Base-by-base conservation (phyloP, 768 basidiomycete species). In the Leccinum pellstonianum region DNA sequence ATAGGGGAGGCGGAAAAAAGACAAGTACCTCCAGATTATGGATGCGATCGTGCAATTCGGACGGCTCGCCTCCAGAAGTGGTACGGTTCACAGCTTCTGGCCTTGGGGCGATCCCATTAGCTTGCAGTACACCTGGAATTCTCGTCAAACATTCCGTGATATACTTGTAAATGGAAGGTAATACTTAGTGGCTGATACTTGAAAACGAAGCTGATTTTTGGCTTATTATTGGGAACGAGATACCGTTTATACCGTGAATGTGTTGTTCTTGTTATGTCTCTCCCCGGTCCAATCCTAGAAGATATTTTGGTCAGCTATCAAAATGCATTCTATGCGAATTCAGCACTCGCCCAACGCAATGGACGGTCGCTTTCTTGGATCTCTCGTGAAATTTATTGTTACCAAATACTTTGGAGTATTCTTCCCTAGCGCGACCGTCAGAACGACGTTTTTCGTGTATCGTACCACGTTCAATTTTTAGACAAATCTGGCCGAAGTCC, bases 311-410 rank as follows among this genome's bases (percentile, higher is more conserved):
- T 55, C 19, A 48, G 50, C 5, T 52, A 55, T 33, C 14, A 21
- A 29, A 2, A 43, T 12, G 50, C 38, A 21, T 17, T 9, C 8
- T 12, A 46, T 46, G 21, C 3, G 3, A n/a, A 52, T 19, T 8
- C 27, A n/a, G 43, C 14, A 53, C 65, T 52, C 54, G 60, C 70
- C 61, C 49, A 12, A 69, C 53, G 43, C 63, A 54, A 29, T 70
- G 70, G 14, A 60, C 52, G 4, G 54, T 62, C 11, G 62, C 54
- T 59, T 71, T 71, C 59, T 71, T 69, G 31, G 56, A 51, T 14
- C 50, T 62, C 51, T 69, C 65, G 19, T 71, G 69, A 3, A 60
- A 59, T n/a, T 19, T 64, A 4, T 51, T 55, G n/a, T 59, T 55
- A 37, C n/a, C 17, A 6, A 19, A n/a, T 11, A 33, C 27, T 21